Evolutionary conservation across 352 stramenopile species (phyloP).

Genomic region (Globisporangium spinosum): DNA sequence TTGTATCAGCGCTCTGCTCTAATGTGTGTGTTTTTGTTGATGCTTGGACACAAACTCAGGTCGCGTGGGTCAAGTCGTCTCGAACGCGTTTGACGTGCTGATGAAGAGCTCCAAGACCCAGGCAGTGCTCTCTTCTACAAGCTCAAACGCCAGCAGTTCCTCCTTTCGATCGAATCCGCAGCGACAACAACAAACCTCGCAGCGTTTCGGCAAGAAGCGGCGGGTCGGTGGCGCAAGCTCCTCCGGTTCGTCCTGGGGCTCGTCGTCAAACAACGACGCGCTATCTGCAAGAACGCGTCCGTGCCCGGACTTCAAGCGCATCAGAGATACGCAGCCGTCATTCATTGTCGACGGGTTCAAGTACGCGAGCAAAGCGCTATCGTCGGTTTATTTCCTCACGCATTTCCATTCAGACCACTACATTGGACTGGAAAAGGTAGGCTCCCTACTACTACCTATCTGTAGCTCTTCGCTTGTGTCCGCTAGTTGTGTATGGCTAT

Average conservation of each 20-base stretch:
- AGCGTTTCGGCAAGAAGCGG: constrained; percentile 28
- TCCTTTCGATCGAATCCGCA: background rate
- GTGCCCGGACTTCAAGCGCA: constrained; percentile 81
- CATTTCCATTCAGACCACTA: constrained; percentile 99
- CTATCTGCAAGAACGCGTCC: constrained; percentile 7
- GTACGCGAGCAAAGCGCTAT: constrained; percentile 71
- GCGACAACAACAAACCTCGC: constrained; percentile 18
- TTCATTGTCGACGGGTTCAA: constrained; percentile 88
- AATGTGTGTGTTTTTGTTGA: background rate
- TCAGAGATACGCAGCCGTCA: constrained; percentile 65
- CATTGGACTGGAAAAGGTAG: constrained; percentile 79
- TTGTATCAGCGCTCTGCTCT: background rate
- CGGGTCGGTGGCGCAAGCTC: constrained; percentile 5
- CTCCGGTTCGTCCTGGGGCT: constrained; percentile 13
- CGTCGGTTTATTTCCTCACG: constrained; percentile 93
- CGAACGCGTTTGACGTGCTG: constrained; percentile 78
- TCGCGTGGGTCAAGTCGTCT: constrained; percentile 18
- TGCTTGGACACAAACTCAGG: background rate
- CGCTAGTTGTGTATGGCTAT: constrained; percentile 4
- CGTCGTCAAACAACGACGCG: background rate
- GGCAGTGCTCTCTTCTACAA: constrained; percentile 27
- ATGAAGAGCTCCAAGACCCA: constrained; percentile 77
- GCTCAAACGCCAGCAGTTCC: background rate
- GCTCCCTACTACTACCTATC: background rate
- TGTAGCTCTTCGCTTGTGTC: background rate